Base-by-base conservation (phyloP, 352 stramenopile species). In the Phytophthora uliginosa region DNA sequence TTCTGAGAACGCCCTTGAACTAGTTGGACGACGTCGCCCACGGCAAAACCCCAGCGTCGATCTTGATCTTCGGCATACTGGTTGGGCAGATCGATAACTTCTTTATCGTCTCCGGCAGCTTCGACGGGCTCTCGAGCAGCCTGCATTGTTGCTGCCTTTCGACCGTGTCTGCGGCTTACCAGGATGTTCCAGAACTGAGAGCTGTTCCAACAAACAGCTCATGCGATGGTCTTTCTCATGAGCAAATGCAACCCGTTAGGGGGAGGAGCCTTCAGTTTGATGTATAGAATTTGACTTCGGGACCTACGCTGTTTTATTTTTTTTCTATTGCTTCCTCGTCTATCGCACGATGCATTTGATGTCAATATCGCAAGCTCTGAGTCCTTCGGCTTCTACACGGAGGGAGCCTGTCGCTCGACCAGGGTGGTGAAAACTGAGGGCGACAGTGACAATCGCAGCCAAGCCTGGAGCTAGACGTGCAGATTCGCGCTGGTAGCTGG, bases 381-480 rank as follows among this genome's bases (percentile, higher is more conserved):
- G 70, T 4, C 70, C 76, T 63, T 94, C 83, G 3, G 83, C 89
- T 63, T 91, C 86, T 4, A 95, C 65, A 7, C 67, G 65, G 2
- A 93, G 61, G 7, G 73, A 56, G 0, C 86, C 86, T 17, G 48
- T 66, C 57, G 85, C 85, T 62, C 75, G 71, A 10, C 88, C 85
- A 47, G 76, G 73, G 33, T 86, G 72, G n/a, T 74, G 71, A 55
- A 94, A 94, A 51, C 85, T 90, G 2, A 93, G 58, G 10, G 84
- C 82, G 13, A 94, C 55, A 1, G 84, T 93, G 36, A 92, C 60
- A 53, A 91, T 91, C 10, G 76, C 77, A 5, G 84, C 81, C 31
- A 95, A 73, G 4, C 86, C 88, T 2, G 86, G 77, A 0, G 83
- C 83, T 9, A 95, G 60, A 3, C 85, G 80, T 24, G 83, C 84